A percentile compares a stretch with the other conserved stretches of the same genome.
Evolutionary conservation across 495 filamentous ascomycete species (phyloP).

Genomic region (Penicillium chermesinum): DNA sequence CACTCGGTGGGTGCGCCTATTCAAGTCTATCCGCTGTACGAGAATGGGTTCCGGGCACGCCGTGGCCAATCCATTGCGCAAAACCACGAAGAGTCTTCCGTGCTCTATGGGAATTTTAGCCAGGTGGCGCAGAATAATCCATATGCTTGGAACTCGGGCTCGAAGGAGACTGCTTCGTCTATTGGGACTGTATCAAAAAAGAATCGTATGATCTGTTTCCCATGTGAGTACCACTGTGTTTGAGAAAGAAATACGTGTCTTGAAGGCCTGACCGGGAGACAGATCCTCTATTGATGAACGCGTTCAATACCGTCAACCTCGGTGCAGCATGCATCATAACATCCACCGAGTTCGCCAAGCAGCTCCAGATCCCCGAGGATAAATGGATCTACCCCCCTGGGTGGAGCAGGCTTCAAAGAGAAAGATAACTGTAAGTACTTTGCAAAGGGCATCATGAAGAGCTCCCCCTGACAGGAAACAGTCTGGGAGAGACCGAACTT

Average conservation of each 20-base stretch:
- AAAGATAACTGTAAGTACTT: conserved; percentile 28
- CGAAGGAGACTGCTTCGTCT: conserved; percentile 24
- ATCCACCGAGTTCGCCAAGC: conserved; percentile 39
- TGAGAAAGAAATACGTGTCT: background rate
- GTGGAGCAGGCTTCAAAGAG: conserved; percentile 49
- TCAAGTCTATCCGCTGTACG: conserved; percentile 52
- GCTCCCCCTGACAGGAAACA: conserved; percentile 8
- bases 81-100: conserved; percentile 44
- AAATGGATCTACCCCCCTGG: conserved; percentile 54
- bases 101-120: conserved; percentile 47
- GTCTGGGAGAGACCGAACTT: conserved; percentile 53
- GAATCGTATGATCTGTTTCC: conserved; percentile 53
- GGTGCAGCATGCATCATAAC: conserved; percentile 50
- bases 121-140: conserved; percentile 39
- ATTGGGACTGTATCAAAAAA: conserved; percentile 43
- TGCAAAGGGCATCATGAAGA: background rate
- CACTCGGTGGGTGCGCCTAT: conserved; percentile 48
- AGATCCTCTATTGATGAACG: conserved; percentile 59
- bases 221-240: conserved; percentile 29
- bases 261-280: background rate
- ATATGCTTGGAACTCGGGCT: conserved; percentile 45
- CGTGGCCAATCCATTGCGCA: conserved; percentile 41
- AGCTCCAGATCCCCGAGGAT: conserved; percentile 44
- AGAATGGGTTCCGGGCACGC: conserved; percentile 48
- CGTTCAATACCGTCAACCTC: conserved; percentile 55